Base-by-base conservation (phyloP, 164 flowering plant genomes). In the Echeveria elegans region DNA sequence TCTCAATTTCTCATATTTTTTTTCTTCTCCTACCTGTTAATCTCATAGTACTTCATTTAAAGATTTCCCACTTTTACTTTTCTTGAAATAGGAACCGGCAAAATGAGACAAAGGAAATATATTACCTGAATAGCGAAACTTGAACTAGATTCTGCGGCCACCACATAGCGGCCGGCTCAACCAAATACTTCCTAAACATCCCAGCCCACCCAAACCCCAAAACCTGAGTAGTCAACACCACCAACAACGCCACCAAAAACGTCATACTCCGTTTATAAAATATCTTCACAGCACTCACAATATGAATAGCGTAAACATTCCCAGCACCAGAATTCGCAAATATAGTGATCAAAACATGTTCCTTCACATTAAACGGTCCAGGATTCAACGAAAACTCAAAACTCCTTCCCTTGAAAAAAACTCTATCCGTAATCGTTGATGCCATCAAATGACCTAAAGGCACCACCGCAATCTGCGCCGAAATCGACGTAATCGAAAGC, bases 401-500 rank as follows among this genome's bases (percentile, higher is more conserved):
- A 24, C 36, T 66, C 6, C 70, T 67, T 14, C 83, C 85, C 52
- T 71, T 9, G 32, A 85, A 77, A 70, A 80, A 80, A 30, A 63
- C 65, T 6, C 83, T 64, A 0, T 60, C 59, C 0, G 87, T 76
- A 23, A 85, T 34, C 0, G 73, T 68, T 36, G 63, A 69, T 9
- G 90, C 87, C 86, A 85, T 79, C 24, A 83, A 63, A 45, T 83
- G 86, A 1, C 87, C 87, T 7, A 85, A 48, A 6, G 89, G 89
- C 7, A 83, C 84, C 52, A 85, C 89, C 0, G 83, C 87, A 65
- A 85, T 85, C 79, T 82, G 86, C 1, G 87, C 89, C 10, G 86
- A 77, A 18, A 83, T 80, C 1, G 87, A 72, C 3, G 72, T 12
- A 30, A 83, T 52, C 0, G 38, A 19, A 61, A 86, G 60, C 0